These are phyloP conservation scores for Globisporangium perplexum DNA, from an alignment of 352 stramenopile species.

Conservation along the genomic window DNA sequence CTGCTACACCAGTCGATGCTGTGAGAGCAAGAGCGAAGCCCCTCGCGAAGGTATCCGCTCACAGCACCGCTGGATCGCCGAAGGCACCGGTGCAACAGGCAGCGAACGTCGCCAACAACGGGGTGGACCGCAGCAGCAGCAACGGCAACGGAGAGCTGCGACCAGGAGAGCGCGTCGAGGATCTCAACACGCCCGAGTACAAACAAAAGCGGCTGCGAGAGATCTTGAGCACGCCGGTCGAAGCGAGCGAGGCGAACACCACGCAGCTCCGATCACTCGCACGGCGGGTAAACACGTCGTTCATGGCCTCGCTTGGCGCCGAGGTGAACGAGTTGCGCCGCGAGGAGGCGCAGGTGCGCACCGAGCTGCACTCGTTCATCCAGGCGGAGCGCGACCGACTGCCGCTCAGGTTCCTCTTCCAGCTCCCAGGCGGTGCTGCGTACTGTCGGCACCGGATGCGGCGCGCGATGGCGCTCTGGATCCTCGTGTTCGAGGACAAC, in stretches of 20 bases:
- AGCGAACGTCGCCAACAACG: neutral
- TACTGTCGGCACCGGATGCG: slow-evolving; percentile 76
- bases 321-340: slow-evolving; percentile 32
- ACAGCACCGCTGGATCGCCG: neutral
- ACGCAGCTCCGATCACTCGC: slow-evolving; percentile 34
- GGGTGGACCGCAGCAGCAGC: neutral
- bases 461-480: slow-evolving; percentile 60
- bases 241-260: slow-evolving; percentile 40
- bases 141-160: neutral
- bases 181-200: slow-evolving; percentile 42
- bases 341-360: slow-evolving; percentile 33
- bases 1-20: neutral
- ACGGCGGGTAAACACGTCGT: slow-evolving; percentile 36
- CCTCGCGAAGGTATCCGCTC: neutral
- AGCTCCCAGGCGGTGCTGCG: slow-evolving; percentile 58
- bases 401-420: slow-evolving; percentile 78
- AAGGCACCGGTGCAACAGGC: neutral
- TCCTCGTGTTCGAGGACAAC: slow-evolving; percentile 71
- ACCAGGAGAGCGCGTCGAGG: slow-evolving; percentile 5
- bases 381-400: slow-evolving; percentile 50
- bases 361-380: slow-evolving; percentile 46
- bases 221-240: slow-evolving; percentile 55
- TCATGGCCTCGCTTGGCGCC: slow-evolving; percentile 37
- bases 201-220: slow-evolving; percentile 54
- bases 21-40: neutral